Conservation (phyloP, 768 basidiomycete genomes). For the Leccinum fibrillosum region DNA sequence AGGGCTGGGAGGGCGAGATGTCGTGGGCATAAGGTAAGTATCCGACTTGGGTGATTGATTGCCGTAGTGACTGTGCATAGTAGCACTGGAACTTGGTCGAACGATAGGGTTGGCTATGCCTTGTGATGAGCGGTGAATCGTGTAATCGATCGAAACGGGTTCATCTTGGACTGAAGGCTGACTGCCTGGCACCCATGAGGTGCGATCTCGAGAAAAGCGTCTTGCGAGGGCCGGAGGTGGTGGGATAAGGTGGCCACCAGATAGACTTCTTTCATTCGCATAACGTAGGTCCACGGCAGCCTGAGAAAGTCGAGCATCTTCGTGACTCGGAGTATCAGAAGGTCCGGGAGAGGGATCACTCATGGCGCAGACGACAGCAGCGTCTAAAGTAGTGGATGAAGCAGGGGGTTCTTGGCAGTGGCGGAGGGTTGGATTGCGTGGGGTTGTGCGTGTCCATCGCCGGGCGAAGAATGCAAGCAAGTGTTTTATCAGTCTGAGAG, state of each 20-base stretch:
- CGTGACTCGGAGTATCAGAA: neutral
- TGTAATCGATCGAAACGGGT: neutral
- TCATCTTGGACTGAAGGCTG: neutral
- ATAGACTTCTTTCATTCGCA: neutral
- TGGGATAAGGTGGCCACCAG: neutral
- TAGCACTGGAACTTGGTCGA: neutral
- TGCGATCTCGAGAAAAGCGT: neutral
- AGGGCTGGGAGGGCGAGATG: neutral
- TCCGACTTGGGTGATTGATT: neutral
- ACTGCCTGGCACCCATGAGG: neutral
- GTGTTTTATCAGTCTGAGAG: neutral
- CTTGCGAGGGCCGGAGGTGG: neutral
- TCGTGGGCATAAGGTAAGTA: neutral
- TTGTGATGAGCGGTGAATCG: neutral
- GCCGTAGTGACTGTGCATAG: neutral
- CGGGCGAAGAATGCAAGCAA: constrained; percentile 1
- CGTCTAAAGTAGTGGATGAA: neutral
- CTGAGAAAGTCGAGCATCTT: constrained; percentile 6
- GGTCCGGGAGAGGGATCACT: constrained; percentile 2
- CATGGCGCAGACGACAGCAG: constrained; percentile 14
- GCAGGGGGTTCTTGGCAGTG: neutral
- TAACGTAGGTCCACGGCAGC: neutral
- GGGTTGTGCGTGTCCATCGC: neutral
- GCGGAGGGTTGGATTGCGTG: neutral
- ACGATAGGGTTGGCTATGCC: neutral